Percentiles rank a stretch among this genome's conserved stretches.
phyloP scores from a whole-genome alignment of 345 rosid species.

The Anacardium occidentale region DNA sequence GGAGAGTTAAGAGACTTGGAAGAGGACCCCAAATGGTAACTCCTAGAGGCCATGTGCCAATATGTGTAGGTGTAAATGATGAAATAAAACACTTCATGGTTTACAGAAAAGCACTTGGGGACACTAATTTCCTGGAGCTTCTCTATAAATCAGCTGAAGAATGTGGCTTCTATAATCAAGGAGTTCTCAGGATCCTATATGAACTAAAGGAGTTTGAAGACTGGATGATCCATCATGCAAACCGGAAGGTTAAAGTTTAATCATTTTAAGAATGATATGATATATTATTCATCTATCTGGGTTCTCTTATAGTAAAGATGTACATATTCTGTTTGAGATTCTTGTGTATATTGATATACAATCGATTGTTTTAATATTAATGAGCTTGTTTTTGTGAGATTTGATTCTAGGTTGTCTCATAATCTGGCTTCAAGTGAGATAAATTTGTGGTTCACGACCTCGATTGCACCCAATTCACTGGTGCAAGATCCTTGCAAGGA shows the following conservation, averaged over 20 bases:
- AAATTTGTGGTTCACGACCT: slow-evolving; percentile 3
- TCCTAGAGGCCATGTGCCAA: slow-evolving; percentile 38
- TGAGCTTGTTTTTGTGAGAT: not conserved
- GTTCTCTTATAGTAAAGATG: not conserved
- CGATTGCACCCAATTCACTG: not conserved
- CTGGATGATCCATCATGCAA: slow-evolving; percentile 21
- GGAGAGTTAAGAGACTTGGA: slow-evolving; percentile 2
- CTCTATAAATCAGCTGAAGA: slow-evolving; percentile 41
- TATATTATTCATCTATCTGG: too few species aligned
- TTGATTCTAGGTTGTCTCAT: not conserved
- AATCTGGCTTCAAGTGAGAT: not conserved
- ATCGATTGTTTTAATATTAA: too few species aligned
- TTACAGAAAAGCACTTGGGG: slow-evolving; percentile 28
- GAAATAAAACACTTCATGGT: slow-evolving; percentile 27
- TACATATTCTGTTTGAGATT: not conserved
- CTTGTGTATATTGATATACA: not conserved
- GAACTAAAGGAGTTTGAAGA: slow-evolving; percentile 40
- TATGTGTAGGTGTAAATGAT: slow-evolving; percentile 26
- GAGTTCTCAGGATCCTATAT: slow-evolving; percentile 35
- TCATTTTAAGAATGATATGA: not conserved
- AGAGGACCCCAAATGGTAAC: not conserved
- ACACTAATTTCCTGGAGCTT: slow-evolving; percentile 35
- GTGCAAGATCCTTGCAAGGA: not conserved
- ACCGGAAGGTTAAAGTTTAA: slow-evolving; percentile 20
- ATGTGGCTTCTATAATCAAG: slow-evolving; percentile 33